phyloP scores from a whole-genome alignment of 2,329 filamentous ascomycete genomes.

The Dissoconium aciculare region DNA sequence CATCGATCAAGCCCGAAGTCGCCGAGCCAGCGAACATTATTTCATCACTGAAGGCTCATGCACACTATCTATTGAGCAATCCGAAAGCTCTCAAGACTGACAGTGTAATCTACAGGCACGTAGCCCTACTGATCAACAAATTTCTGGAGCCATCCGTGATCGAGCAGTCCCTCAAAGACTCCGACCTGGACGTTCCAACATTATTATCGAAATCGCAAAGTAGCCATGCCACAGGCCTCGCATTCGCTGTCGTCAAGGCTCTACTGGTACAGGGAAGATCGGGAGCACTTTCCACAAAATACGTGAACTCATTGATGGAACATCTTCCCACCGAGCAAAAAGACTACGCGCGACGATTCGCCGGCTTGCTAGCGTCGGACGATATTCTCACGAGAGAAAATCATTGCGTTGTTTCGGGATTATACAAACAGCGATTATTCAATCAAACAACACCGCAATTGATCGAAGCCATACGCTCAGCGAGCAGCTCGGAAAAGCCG shows the following conservation, averaged over 20 bases:
- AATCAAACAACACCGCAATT: conserved; percentile 43
- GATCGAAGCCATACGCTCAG: conserved; percentile 36
- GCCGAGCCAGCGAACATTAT: conserved; percentile 17
- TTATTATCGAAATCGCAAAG: conserved; percentile 24
- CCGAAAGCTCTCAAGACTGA: conserved; percentile 6
- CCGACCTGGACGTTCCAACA: conserved; percentile 23
- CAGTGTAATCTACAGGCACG: conserved; percentile 26
- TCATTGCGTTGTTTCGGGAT: conserved; percentile 44
- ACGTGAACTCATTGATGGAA: conserved; percentile 33
- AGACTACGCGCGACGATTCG: conserved; percentile 42
- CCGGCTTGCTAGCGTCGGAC: conserved; percentile 44
- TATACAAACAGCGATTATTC: conserved; percentile 51
- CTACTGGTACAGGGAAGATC: conserved; percentile 41
- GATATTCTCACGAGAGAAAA: conserved; percentile 47
- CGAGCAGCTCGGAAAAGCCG: conserved; percentile 34
- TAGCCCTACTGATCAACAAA: conserved; percentile 36
- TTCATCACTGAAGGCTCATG: conserved; percentile 13
- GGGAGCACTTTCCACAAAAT: conserved; percentile 28
- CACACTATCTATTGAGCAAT: conserved; percentile 10
- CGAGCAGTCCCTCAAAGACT: conserved; percentile 21
- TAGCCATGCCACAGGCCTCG: conserved; percentile 35
- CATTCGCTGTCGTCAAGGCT: conserved; percentile 48
- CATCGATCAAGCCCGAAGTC: conserved; percentile 19
- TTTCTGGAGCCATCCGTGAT: conserved; percentile 29
- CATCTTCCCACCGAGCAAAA: conserved; percentile 33